Evolutionary conservation across 306 rosid genomes (phyloP).

Genomic region (Cicer chorassanicum): DNA sequence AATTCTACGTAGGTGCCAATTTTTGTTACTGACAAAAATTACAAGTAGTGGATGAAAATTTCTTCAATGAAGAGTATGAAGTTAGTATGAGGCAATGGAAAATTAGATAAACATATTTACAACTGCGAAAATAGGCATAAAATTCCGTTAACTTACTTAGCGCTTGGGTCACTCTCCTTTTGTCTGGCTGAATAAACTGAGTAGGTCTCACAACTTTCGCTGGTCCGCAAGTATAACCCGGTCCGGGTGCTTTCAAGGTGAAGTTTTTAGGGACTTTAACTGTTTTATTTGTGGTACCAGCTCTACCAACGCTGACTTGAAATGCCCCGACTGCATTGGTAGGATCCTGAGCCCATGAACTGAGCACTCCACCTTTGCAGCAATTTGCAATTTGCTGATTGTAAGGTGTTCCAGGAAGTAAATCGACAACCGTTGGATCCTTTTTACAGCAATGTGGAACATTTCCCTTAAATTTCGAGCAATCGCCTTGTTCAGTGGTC

Average conservation of each 20-base stretch:
- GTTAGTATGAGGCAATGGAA: background rate
- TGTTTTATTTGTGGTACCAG: constrained; percentile 77
- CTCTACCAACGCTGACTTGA: constrained; percentile 79
- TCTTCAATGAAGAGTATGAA: background rate
- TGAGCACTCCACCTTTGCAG: constrained; percentile 92
- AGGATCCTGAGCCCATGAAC: constrained; percentile 79
- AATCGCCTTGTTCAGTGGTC: constrained; percentile 88
- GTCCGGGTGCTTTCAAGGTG: constrained; percentile 83
- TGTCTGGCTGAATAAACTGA: constrained; percentile 61
- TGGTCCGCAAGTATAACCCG: constrained; percentile 83
- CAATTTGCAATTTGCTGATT: constrained; percentile 85
- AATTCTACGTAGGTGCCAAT: background rate
- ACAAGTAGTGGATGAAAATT: background rate
- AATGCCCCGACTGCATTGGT: constrained; percentile 66
- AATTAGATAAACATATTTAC: background rate
- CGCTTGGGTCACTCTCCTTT: constrained; percentile 81
- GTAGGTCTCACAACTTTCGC: constrained; percentile 68
- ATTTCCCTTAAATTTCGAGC: constrained; percentile 68
- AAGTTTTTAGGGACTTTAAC: constrained; percentile 76
- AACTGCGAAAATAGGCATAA: constrained; percentile 20
- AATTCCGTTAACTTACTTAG: constrained; percentile 61
- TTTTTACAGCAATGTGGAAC: constrained; percentile 80
- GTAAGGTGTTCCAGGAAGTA: constrained; percentile 88
- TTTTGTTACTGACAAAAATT: constrained; percentile 14
- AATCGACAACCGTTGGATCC: constrained; percentile 72